Evolutionary conservation across 2,329 filamentous ascomycete species (phyloP).

Genomic region (Leptographium radiaticola): DNA sequence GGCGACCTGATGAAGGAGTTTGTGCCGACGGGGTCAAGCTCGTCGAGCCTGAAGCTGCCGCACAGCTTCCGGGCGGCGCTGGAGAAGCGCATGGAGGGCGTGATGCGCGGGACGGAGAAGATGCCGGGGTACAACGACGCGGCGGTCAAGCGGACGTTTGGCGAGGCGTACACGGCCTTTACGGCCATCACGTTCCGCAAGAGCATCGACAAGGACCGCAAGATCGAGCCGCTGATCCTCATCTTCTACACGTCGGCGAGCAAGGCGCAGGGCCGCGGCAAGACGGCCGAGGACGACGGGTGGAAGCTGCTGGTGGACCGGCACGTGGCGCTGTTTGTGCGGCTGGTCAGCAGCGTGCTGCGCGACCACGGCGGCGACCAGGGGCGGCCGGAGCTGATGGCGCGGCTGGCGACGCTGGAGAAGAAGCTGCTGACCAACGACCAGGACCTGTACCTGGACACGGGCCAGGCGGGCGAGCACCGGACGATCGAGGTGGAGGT

Average conservation of each 20-base stretch:
- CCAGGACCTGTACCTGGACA: conserved; percentile 63
- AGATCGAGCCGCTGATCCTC: conserved; percentile 82
- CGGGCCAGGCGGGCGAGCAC: conserved; percentile 44
- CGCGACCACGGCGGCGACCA: conserved; percentile 74
- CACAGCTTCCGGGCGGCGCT: conserved; percentile 38
- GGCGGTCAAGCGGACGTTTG: conserved; percentile 87
- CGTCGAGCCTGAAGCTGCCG: conserved; percentile 46
- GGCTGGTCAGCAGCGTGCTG: conserved; percentile 67
- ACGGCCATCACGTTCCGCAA: conserved; percentile 81
- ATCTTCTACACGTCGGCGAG: conserved; percentile 95
- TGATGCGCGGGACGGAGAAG: conserved; percentile 69
- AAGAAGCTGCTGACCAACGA: conserved; percentile 91
- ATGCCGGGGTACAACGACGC: conserved; percentile 83
- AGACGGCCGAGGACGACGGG: conserved; percentile 63
- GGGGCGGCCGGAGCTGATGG: conserved; percentile 73
- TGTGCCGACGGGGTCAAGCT: conserved; percentile 23
- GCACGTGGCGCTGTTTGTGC: conserved; percentile 87
- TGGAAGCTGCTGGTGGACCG: conserved; percentile 90
- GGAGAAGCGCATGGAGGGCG: conserved; percentile 64
- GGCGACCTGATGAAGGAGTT: conserved; percentile 86
- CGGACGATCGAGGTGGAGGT: conserved; percentile 69
- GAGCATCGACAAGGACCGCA: conserved; percentile 84
- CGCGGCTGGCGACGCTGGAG: conserved; percentile 67
- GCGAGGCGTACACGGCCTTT: conserved; percentile 84
- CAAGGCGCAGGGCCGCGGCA: conserved; percentile 67